These are phyloP conservation scores for Oryza nivara DNA, from an alignment of 176 grass and related monocot genomes.

Conservation along the genomic window DNA sequence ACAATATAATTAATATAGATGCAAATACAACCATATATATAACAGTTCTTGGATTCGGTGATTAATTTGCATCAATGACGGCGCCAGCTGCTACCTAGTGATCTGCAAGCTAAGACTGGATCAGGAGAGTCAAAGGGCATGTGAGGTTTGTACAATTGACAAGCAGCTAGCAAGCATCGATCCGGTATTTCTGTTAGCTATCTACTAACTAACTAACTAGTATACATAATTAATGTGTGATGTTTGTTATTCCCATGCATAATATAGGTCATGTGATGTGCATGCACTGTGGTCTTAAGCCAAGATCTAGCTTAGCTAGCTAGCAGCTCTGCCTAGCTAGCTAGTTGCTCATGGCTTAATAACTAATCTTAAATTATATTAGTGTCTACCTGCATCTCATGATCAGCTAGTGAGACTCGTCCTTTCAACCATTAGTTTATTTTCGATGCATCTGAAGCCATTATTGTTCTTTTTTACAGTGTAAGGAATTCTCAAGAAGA, in stretches of 20 bases:
- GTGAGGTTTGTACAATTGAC: slow-evolving; percentile 5
- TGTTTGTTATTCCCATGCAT: slow-evolving; percentile 15
- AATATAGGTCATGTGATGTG: slow-evolving; percentile 46
- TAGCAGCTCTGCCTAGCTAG: background rate
- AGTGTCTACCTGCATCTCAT: slow-evolving; percentile 42
- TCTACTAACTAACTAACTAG: slow-evolving; percentile 29
- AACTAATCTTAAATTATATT: slow-evolving; percentile 17
- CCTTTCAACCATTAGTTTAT: slow-evolving; percentile 26
- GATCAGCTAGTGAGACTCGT: slow-evolving; percentile 12
- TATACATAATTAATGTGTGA: background rate
- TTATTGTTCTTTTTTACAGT: background rate
- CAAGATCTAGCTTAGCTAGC: slow-evolving; percentile 37
- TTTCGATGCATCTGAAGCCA: slow-evolving; percentile 33
- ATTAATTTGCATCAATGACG: slow-evolving; percentile 15
- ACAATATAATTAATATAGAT: background rate
- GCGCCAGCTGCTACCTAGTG: background rate
- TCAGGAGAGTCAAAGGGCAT: slow-evolving; percentile 46
- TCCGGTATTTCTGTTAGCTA: slow-evolving; percentile 52
- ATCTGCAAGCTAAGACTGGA: slow-evolving; percentile 18
- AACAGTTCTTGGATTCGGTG: background rate
- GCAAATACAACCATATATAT: background rate
- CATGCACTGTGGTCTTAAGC: slow-evolving; percentile 16
- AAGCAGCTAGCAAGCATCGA: slow-evolving; percentile 21
- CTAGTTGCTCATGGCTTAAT: slow-evolving; percentile 15
- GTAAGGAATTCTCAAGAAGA: background rate